These are phyloP conservation scores for Leptographium galeiforme DNA, from an alignment of 2,329 filamentous ascomycete species.

Conservation along the genomic window DNA sequence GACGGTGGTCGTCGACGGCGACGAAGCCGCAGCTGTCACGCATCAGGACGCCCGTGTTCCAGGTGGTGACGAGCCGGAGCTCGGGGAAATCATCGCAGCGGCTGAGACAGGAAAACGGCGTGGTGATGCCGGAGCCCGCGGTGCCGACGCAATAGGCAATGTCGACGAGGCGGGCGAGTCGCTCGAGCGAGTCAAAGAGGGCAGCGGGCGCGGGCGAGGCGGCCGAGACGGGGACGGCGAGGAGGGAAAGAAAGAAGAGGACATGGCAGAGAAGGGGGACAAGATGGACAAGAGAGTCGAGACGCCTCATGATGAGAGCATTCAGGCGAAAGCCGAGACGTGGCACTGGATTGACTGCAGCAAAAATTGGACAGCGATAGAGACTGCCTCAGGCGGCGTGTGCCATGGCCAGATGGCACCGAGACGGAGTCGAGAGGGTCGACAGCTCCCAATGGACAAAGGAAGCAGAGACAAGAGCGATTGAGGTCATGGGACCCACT, in stretches of 20 bases:
- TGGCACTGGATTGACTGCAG: no score
- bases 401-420: no score
- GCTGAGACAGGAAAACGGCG: conserved; percentile 74
- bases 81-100: conserved; percentile 73
- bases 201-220: conserved; percentile 32
- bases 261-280: not conserved
- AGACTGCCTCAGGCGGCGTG: no score
- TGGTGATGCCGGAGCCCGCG: conserved; percentile 69
- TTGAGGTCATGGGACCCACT: no score
- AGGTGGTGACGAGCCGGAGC: conserved; percentile 69
- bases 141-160: conserved; percentile 87
- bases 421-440: no score
- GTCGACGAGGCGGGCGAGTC: conserved; percentile 81
- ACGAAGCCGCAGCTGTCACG: conserved; percentile 91
- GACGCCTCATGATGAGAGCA: not conserved
- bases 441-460: no score
- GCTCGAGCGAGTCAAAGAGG: conserved; percentile 73
- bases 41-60: conserved; percentile 78
- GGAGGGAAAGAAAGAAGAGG: not conserved
- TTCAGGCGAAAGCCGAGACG: no score
- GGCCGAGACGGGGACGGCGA: not conserved
- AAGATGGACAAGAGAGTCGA: not conserved
- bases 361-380: no score
- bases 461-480: no score
- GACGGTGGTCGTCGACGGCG: conserved; percentile 57